phyloP scores from a whole-genome alignment of 2,329 filamentous ascomycete species.

The Cordyceps tenuipes region DNA sequence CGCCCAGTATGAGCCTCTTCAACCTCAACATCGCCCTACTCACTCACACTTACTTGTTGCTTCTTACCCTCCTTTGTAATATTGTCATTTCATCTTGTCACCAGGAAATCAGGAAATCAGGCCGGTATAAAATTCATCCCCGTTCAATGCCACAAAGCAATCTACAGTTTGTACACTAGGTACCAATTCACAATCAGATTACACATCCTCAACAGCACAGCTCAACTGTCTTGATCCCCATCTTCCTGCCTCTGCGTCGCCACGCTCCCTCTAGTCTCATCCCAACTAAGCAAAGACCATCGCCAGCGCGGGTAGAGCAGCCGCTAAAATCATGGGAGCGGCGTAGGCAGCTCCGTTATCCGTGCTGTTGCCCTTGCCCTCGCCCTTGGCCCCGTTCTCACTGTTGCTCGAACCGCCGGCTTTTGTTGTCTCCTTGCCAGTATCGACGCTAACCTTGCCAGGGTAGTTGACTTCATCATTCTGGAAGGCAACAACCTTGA shows the following conservation, averaged over 20 bases:
- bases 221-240: neutral
- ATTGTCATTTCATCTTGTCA: neutral
- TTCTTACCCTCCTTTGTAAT: neutral
- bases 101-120: neutral
- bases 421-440: slow-evolving; percentile 21
- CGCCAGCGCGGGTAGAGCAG: slow-evolving; percentile 25
- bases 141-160: slow-evolving; percentile 9
- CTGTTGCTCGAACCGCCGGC: slow-evolving; percentile 14
- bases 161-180: slow-evolving; percentile 9
- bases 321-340: slow-evolving; percentile 26
- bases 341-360: slow-evolving; percentile 22
- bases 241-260: neutral
- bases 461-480: slow-evolving; percentile 37
- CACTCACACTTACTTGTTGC: neutral
- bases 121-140: neutral
- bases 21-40: neutral
- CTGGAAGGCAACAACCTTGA: slow-evolving; percentile 40
- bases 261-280: neutral
- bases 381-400: neutral
- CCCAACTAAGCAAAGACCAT: slow-evolving; percentile 26
- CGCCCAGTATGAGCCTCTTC: neutral
- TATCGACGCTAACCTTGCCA: slow-evolving; percentile 33
- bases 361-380: slow-evolving; percentile 11
- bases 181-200: slow-evolving; percentile 7
- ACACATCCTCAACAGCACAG: slow-evolving; percentile 1